Conservation (phyloP, 805 yeast genomes). For the Wickerhamiella slavikovae region DNA sequence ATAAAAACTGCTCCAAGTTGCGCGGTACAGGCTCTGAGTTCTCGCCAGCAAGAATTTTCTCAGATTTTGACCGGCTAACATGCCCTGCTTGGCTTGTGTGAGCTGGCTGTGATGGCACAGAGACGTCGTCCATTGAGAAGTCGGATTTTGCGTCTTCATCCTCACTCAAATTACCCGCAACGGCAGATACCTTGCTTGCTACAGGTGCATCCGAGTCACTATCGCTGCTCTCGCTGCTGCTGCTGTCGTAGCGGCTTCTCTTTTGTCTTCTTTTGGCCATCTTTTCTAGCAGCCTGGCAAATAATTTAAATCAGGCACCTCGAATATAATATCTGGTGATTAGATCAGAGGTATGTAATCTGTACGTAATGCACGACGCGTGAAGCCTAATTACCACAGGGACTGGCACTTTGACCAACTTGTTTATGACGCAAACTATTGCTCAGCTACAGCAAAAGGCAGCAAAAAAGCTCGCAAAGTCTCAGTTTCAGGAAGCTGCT, state of each 20-base stretch:
- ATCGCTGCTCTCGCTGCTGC: slow-evolving; percentile 8
- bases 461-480: slow-evolving; percentile 39
- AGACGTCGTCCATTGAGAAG: too few relatives aligned
- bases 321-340: too few relatives aligned
- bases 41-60: slow-evolving; percentile 6
- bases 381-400: neutral
- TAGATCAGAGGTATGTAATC: too few relatives aligned
- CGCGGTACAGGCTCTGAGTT: slow-evolving; percentile 12
- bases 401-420: neutral
- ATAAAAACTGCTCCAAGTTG: slow-evolving; percentile 27
- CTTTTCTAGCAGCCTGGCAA: too few relatives aligned
- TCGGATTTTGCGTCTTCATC: too few relatives aligned
- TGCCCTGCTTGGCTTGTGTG: too few relatives aligned
- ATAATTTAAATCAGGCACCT: too few relatives aligned
- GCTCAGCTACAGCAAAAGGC: slow-evolving; percentile 36
- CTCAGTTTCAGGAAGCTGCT: slow-evolving; percentile 46
- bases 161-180: slow-evolving; percentile 6
- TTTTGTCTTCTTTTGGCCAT: too few relatives aligned
- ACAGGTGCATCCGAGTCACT: slow-evolving; percentile 1
- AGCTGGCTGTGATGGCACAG: too few relatives aligned
- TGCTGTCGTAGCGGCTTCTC: too few relatives aligned
- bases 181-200: slow-evolving; percentile 1
- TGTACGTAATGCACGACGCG: too few relatives aligned
- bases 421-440: slow-evolving; percentile 11
- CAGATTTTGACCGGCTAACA: slow-evolving; percentile 10